Evolutionary conservation across 352 stramenopile genomes (phyloP), one percentile per base, ranked within the genome.

Genomic region (Phytophthora fragariae): DNA sequence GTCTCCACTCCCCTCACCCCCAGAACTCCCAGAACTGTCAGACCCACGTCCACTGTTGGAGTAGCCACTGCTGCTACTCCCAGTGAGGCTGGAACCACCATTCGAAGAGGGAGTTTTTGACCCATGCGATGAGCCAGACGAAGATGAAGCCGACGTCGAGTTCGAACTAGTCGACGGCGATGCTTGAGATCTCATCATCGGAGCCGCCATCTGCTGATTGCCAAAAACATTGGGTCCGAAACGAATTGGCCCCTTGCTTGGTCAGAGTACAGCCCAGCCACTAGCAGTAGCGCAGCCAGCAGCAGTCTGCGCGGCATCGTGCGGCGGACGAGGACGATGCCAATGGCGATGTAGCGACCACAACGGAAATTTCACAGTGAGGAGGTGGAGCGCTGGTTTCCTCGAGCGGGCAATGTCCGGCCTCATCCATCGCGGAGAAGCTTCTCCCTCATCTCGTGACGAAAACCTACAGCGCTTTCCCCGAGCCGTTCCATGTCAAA

Each of bases 401-500:
- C 24, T 1, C 2, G 39, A 55, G 24, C 37, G 15, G 59, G 49
- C 56, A 46, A 24, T 8, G 27, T 70, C 44, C 6, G 10, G 24
- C 53, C 6, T 66, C n/a, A 63, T 70, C 47, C 29, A 69, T 73
- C 46, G 27, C 15, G 33, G 41, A 24, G 49, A 59, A 57, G 14
- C n/a, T 76, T 68, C 57, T 68, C 70, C 70, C 67, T 76, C 70
- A 72, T 27, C 46, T 71, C 6, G 24, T 41, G 29, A 39, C 41
- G 55, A 55, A 67, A 62, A 5, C 24, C 21, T 6, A 31, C 65
- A 67, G 39, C 52, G 21, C 29, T 62, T 73, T 73, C 59, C 33
- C 0, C 9, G 50, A 21, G 61, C 37, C 50, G 29, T 54, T 41
- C 17, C 8, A 14, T 19, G 11, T 46, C 29, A 31, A 31, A 31